Conservation (phyloP, 2,329 filamentous ascomycete species). For the Coniochaeta ligniaria region DNA sequence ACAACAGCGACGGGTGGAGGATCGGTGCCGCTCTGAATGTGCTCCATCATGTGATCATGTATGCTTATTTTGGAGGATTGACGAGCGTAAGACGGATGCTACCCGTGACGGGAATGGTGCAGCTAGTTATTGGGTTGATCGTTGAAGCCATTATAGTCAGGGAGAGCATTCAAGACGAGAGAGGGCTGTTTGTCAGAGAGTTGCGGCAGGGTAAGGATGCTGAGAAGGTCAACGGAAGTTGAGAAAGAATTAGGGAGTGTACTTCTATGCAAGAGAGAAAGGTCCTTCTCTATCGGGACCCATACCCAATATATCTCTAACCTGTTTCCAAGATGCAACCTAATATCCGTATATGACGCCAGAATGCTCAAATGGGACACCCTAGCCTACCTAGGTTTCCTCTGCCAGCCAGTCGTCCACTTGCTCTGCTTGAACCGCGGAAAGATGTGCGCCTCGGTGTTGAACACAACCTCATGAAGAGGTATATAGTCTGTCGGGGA, state of each 20-base stretch:
- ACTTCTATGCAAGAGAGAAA: too few relatives aligned
- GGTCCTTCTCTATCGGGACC: too few relatives aligned
- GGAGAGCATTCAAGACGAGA: too few relatives aligned
- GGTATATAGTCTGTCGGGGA: constrained; percentile 12
- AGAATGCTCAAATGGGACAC: not conserved
- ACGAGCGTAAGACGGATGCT: not conserved
- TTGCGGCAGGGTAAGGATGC: too few relatives aligned
- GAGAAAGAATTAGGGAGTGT: too few relatives aligned
- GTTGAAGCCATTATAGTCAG: too few relatives aligned
- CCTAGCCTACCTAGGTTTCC: not conserved
- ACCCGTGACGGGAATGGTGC: not conserved
- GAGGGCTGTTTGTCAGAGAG: too few relatives aligned
- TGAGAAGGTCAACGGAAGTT: too few relatives aligned
- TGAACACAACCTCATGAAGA: constrained; percentile 14
- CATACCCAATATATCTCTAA: too few relatives aligned
- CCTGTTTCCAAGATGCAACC: not conserved
- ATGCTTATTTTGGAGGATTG: not conserved
- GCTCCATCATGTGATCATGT: not conserved
- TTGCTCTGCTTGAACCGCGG: constrained; percentile 8
- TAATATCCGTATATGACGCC: not conserved
- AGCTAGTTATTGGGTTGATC: too few relatives aligned
- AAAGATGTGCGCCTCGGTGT: constrained; percentile 15
- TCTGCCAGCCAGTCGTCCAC: constrained; percentile 11
- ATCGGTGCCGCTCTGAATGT: not conserved
- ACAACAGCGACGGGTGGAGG: not conserved